Conservation (phyloP, 2,329 filamentous ascomycete genomes). For the Cyphellophora europaea region DNA sequence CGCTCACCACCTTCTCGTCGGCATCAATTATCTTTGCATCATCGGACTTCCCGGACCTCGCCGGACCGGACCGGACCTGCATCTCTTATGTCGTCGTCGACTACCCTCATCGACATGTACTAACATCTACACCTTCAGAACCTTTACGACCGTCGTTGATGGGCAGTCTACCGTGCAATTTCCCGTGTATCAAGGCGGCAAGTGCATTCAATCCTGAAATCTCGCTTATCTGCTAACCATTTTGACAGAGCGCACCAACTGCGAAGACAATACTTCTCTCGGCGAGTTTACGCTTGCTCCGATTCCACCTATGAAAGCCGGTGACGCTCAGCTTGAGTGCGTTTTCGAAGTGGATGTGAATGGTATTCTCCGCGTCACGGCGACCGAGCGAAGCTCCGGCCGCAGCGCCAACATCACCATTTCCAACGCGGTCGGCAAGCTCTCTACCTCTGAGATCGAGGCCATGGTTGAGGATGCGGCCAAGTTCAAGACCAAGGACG, state of each 20-base stretch:
- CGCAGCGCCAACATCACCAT: conserved; percentile 99
- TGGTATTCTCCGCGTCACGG: conserved; percentile 98
- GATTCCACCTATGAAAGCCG: conserved; percentile 76
- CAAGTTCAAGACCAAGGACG: conserved; percentile 97
- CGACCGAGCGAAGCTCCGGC: conserved; percentile 97
- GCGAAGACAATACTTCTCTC: conserved; percentile 94
- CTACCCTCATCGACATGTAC: too few relatives aligned
- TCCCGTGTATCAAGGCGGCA: conserved; percentile 88
- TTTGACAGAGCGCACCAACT: conserved; percentile 98
- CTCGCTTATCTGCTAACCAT: too few relatives aligned
- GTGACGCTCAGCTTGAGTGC: conserved; percentile 92
- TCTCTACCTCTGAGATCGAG: conserved; percentile 89
- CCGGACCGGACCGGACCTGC: too few relatives aligned
- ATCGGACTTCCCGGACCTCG: too few relatives aligned
- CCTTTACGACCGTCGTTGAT: too few relatives aligned
- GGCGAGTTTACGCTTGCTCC: conserved; percentile 96
- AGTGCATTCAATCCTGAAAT: too few relatives aligned
- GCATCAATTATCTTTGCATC: too few relatives aligned
- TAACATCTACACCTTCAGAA: too few relatives aligned
- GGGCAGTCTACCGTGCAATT: conserved; percentile 78
- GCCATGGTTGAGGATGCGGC: conserved; percentile 95
- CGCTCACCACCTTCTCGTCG: too few relatives aligned
- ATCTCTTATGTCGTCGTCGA: too few relatives aligned
- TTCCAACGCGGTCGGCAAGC: conserved; percentile 98
- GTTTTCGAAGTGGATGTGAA: conserved; percentile 99